Percentiles rank a stretch among this genome's conserved stretches.
These are phyloP conservation scores for Albatrellus ellisii DNA, from an alignment of 768 basidiomycete species.

Conservation along the genomic window DNA sequence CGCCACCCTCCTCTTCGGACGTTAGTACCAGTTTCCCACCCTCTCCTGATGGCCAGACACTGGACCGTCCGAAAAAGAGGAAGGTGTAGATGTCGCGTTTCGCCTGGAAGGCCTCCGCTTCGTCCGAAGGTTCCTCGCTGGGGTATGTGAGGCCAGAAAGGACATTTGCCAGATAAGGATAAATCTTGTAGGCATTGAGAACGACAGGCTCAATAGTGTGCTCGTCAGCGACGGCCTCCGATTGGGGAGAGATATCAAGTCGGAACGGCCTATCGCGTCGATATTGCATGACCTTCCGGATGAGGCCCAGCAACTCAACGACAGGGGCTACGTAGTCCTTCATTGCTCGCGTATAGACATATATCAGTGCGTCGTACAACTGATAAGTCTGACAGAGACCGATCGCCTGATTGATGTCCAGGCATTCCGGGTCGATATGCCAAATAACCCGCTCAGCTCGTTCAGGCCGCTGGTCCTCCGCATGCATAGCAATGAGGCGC, in stretches of 20 bases:
- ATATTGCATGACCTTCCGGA: conserved; percentile 51
- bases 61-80: conserved; percentile 72
- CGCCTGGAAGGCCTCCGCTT: conserved; percentile 53
- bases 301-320: conserved; percentile 68
- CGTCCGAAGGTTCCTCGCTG: conserved; percentile 56
- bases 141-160: conserved; percentile 83
- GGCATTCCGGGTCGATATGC: conserved; percentile 83
- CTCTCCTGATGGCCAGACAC: conserved; percentile 62
- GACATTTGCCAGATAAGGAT: conserved; percentile 70
- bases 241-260: conserved; percentile 17
- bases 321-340: conserved; percentile 83
- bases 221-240: conserved; percentile 18
- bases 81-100: conserved; percentile 69
- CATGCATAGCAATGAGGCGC: conserved; percentile 66
- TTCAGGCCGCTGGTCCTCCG: conserved; percentile 54
- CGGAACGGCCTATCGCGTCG: conserved; percentile 27
- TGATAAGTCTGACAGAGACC: conserved; percentile 68
- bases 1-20: conserved; percentile 55
- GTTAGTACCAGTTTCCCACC: conserved; percentile 67
- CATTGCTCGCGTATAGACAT: conserved; percentile 84
- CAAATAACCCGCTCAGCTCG: conserved; percentile 84
- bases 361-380: conserved; percentile 89
- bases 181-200: conserved; percentile 82
- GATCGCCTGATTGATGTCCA: conserved; percentile 92
- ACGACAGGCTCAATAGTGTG: conserved; percentile 40